phyloP scores from a whole-genome alignment of 2,329 filamentous ascomycete genomes.

The Beauveria australis region DNA sequence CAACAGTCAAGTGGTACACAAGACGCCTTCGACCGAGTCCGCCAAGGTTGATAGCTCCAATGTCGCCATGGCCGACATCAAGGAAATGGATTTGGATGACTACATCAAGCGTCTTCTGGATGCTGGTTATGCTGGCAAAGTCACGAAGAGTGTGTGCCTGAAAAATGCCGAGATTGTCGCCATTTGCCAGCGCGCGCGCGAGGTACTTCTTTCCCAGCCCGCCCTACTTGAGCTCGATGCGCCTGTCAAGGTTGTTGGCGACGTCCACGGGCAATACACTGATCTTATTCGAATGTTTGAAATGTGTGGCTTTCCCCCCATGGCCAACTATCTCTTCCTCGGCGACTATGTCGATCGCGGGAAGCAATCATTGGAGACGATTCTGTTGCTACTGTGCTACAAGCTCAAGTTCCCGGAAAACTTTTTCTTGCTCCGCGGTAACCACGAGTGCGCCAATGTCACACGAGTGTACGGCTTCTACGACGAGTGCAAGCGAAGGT shows the following conservation, averaged over 20 bases:
- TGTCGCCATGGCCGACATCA: constrained; percentile 84
- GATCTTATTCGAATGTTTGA: constrained; percentile 96
- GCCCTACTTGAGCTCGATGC: constrained; percentile 86
- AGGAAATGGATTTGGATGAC: constrained; percentile 89
- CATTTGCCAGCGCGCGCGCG: constrained; percentile 81
- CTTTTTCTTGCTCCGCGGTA: constrained; percentile 89
- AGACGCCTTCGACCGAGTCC: constrained; percentile 33
- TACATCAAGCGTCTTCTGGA: constrained; percentile 93
- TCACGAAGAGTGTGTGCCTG: constrained; percentile 93
- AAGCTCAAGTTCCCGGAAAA: constrained; percentile 97
- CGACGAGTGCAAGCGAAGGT: constrained; percentile 93
- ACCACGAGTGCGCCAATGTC: constrained; percentile 95
- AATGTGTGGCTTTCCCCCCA: constrained; percentile 94
- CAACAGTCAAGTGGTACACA: constrained; percentile 53
- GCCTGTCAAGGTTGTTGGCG: constrained; percentile 95
- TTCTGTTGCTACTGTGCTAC: constrained; percentile 85
- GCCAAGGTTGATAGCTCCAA: constrained; percentile 35
- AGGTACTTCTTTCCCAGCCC: constrained; percentile 85
- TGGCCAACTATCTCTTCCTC: constrained; percentile 85
- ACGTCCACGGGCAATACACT: constrained; percentile 94
- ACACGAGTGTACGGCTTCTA: constrained; percentile 96
- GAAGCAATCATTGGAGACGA: constrained; percentile 93
- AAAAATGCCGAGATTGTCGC: constrained; percentile 97
- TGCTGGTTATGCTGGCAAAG: constrained; percentile 90
- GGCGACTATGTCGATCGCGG: constrained; percentile 95